A percentile compares a stretch with the other conserved stretches of the same genome.
Conservation (phyloP, 1,284 basidiomycete genomes). For the Vanrija sp. region DNA sequence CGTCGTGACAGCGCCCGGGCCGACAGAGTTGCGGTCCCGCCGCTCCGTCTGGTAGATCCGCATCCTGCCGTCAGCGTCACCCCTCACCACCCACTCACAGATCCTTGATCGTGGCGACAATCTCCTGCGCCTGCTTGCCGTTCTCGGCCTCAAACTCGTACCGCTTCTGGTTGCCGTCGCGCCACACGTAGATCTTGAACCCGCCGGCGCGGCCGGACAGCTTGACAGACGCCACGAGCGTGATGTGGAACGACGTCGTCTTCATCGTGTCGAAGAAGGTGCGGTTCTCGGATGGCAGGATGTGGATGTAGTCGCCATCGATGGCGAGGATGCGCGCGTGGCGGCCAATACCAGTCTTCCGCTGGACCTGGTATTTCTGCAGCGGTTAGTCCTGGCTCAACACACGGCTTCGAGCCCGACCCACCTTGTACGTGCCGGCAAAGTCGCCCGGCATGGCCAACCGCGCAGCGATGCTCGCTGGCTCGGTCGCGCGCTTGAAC, state of each 20-base stretch:
- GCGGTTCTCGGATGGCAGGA: slow-evolving; percentile 79
- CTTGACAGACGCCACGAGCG: slow-evolving; percentile 75
- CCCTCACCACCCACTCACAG: slow-evolving; percentile 26
- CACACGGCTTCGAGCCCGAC: no score
- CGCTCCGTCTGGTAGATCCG: slow-evolving; percentile 32
- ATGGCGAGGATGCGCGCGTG: slow-evolving; percentile 89
- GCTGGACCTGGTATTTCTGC: slow-evolving; percentile 87
- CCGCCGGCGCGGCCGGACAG: slow-evolving; percentile 73
- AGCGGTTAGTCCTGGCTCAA: neutral
- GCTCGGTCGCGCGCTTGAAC: slow-evolving; percentile 77
- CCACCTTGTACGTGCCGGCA: slow-evolving; percentile 68
- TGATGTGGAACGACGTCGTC: slow-evolving; percentile 88
- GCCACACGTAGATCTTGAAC: slow-evolving; percentile 77
- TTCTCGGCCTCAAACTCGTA: slow-evolving; percentile 98
- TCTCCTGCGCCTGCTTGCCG: slow-evolving; percentile 61
- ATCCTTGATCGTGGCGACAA: slow-evolving; percentile 36
- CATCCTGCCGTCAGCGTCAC: slow-evolving; percentile 22
- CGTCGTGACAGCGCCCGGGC: slow-evolving; percentile 17
- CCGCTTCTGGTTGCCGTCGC: slow-evolving; percentile 70
- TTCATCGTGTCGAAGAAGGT: slow-evolving; percentile 82
- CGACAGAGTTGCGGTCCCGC: slow-evolving; percentile 9
- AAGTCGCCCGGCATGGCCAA: slow-evolving; percentile 59
- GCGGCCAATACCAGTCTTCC: slow-evolving; percentile 87
- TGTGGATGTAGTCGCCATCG: slow-evolving; percentile 94
- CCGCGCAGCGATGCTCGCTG: slow-evolving; percentile 52